A percentile compares a stretch with the other conserved stretches of the same genome.
Conservation (phyloP, 2,329 filamentous ascomycete genomes). For the Triangularia setosa region DNA sequence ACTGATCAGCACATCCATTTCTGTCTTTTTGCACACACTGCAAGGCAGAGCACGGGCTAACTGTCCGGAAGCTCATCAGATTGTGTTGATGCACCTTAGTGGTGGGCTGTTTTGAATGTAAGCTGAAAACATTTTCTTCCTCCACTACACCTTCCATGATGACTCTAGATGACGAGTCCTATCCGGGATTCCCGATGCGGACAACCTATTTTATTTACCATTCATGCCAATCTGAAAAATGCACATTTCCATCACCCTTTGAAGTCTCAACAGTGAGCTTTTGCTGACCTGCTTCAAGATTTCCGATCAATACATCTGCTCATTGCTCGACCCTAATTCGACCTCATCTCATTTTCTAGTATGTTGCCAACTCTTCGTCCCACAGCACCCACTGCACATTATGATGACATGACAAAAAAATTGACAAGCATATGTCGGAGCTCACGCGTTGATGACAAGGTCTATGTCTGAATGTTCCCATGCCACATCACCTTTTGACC, state of each 20-base stretch:
- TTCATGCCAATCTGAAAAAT: constrained; percentile 62
- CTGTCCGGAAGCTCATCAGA: constrained; percentile 3
- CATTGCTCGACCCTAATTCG: not conserved
- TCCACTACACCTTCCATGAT: constrained; percentile 37
- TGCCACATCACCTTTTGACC: constrained; percentile 26
- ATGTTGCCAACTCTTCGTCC: constrained; percentile 15
- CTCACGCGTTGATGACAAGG: constrained; percentile 51
- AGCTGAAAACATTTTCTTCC: constrained; percentile 20
- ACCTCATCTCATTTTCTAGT: not conserved
- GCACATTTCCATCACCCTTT: constrained; percentile 4
- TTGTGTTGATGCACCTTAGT: not conserved
- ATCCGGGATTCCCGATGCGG: constrained; percentile 69
- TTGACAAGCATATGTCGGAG: constrained; percentile 99
- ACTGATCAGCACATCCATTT: constrained; percentile 58
- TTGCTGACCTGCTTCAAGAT: constrained; percentile 17
- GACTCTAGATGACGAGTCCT: constrained; percentile 75
- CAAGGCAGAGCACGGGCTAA: constrained; percentile 13
- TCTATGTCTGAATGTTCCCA: constrained; percentile 39
- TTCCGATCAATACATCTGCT: not conserved
- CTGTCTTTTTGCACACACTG: not conserved
- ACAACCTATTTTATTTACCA: constrained; percentile 63
- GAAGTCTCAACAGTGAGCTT: constrained; percentile 1
- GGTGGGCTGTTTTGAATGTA: constrained; percentile 2
- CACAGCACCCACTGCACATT: constrained; percentile 25
- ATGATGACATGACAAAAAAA: constrained; percentile 83